Conservation (phyloP, 805 yeast species). For the Saccharomyces mikatae region DNA sequence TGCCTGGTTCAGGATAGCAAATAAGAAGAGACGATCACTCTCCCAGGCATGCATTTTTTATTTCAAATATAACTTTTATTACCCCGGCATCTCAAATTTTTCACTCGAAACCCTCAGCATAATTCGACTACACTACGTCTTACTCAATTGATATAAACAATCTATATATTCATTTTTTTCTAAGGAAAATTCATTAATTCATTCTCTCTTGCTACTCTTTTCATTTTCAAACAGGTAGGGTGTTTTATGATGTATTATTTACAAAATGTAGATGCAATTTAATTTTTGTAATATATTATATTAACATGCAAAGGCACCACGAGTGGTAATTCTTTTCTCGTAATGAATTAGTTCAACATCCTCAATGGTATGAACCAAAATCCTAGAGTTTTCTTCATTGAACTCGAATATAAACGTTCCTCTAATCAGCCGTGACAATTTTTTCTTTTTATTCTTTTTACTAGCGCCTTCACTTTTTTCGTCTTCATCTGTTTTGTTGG, state of each 20-base stretch:
- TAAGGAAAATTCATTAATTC: background rate
- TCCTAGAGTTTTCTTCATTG: conserved; percentile 44
- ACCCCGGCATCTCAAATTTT: background rate
- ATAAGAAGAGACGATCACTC: background rate
- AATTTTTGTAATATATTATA: background rate
- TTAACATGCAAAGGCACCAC: conserved; percentile 18
- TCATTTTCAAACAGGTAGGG: background rate
- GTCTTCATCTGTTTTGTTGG: background rate
- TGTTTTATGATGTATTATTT: background rate
- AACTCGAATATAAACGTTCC: conserved; percentile 65
- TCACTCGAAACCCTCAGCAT: background rate
- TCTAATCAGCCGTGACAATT: conserved; percentile 9
- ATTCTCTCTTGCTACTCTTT: background rate
- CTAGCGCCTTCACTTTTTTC: conserved; percentile 3
- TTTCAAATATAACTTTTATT: background rate
- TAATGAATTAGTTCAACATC: conserved; percentile 52
- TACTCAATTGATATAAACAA: background rate
- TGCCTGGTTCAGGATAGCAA: background rate
- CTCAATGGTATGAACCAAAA: conserved; percentile 59
- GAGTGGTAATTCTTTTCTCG: conserved; percentile 19
- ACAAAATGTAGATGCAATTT: background rate
- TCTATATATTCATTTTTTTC: background rate
- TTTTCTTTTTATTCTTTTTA: conserved; percentile 1
- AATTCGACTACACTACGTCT: background rate
- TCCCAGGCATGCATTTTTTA: background rate